Evolutionary conservation across 768 basidiomycete genomes (phyloP).

Genomic region (Cyclocybe cylindracea): DNA sequence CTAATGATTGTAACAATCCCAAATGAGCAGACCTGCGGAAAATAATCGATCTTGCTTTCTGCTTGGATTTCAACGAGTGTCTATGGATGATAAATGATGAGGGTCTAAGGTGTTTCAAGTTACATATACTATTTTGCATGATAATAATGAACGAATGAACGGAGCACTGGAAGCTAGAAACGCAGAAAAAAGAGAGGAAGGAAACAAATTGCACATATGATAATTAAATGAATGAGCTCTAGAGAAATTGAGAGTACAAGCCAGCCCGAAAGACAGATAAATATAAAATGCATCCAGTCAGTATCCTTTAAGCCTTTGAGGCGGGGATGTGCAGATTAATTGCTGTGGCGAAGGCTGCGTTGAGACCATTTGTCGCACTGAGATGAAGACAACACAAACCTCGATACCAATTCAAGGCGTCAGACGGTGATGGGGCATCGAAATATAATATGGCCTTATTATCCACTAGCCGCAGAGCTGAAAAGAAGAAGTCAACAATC

Average conservation of each 20-base stretch:
- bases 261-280: constrained; percentile 7
- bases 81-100: too few species aligned
- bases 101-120: too few species aligned
- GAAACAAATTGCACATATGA: constrained; percentile 18
- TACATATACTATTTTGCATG: neutral
- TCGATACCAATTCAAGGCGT: constrained; percentile 89
- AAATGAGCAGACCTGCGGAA: too few species aligned
- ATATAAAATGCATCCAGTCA: constrained; percentile 2
- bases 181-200: neutral
- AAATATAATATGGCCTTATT: constrained; percentile 93
- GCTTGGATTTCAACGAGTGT: too few species aligned
- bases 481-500: constrained; percentile 3
- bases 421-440: constrained; percentile 80
- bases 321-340: constrained; percentile 89
- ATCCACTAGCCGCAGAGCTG: constrained; percentile 85
- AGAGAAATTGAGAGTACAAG: constrained; percentile 21
- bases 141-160: neutral
- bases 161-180: neutral
- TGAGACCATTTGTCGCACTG: neutral
- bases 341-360: constrained; percentile 42
- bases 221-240: constrained; percentile 20
- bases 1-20: too few species aligned
- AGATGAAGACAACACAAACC: constrained; percentile 43
- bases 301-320: constrained; percentile 61
- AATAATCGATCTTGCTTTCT: too few species aligned